These are phyloP conservation scores for Medicago truncatula DNA, from an alignment of 306 rosid species.

Conservation along the genomic window DNA sequence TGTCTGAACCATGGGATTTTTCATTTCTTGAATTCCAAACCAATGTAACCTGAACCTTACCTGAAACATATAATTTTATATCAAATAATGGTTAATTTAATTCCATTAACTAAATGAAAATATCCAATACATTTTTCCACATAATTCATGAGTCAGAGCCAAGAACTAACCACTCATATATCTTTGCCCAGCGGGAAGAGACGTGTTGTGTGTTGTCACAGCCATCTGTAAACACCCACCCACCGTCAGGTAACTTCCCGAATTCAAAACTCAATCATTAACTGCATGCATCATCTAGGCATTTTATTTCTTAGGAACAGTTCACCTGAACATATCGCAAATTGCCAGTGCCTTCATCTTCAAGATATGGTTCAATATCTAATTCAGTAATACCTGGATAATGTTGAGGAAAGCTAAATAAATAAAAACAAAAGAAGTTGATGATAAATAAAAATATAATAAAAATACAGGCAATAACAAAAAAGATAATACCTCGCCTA, in stretches of 20 bases:
- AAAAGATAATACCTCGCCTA: conserved; percentile 58
- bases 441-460: conserved; percentile 4
- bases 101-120: conserved; percentile 14
- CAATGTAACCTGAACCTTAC: conserved; percentile 87
- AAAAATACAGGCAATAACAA: conserved; percentile 6
- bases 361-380: conserved; percentile 65
- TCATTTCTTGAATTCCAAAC: conserved; percentile 97
- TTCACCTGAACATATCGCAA: conserved; percentile 85
- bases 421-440: conserved; percentile 20
- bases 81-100: conserved; percentile 15
- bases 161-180: conserved; percentile 71
- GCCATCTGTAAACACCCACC: conserved; percentile 77
- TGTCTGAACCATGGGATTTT: conserved; percentile 64
- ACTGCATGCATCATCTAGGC: conserved; percentile 32
- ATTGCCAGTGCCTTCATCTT: conserved; percentile 85
- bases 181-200: conserved; percentile 83
- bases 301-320: conserved; percentile 15
- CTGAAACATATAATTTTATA: conserved; percentile 54
- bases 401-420: conserved; percentile 1
- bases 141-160: conserved; percentile 34
- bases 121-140: neutral
- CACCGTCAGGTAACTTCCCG: conserved; percentile 21
- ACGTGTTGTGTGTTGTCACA: conserved; percentile 83
- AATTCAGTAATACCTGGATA: conserved; percentile 70
- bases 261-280: conserved; percentile 11